phyloP scores from a whole-genome alignment of 495 filamentous ascomycete species.

The Chaetomium fimeti region DNA sequence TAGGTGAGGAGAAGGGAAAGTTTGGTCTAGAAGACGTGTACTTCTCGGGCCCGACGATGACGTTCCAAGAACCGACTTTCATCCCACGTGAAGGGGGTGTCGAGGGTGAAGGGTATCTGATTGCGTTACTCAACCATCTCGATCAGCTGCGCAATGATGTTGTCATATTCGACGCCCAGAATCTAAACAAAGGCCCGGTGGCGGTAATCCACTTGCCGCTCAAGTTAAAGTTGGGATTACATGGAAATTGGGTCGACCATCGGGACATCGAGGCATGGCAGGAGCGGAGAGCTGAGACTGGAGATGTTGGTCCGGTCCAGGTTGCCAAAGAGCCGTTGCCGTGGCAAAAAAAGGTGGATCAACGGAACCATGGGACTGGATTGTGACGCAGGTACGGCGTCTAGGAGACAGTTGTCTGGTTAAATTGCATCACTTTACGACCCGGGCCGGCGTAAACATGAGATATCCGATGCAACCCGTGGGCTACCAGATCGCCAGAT shows the following conservation, averaged over 20 bases:
- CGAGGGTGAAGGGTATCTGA: constrained; percentile 58
- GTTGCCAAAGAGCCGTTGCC: constrained; percentile 43
- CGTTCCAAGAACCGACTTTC: constrained; percentile 60
- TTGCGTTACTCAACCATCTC: constrained; percentile 55
- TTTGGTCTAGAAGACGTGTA: constrained; percentile 41
- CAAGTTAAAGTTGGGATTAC: constrained; percentile 45
- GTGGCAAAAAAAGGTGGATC: constrained; percentile 40
- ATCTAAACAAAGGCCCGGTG: constrained; percentile 45
- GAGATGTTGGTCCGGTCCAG: constrained; percentile 44
- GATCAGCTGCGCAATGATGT: constrained; percentile 52
- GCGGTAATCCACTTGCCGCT: constrained; percentile 49
- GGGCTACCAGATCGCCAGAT: no score
- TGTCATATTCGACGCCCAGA: constrained; percentile 49
- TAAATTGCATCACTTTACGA: no score
- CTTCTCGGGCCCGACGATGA: constrained; percentile 50
- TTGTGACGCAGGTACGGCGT: neutral
- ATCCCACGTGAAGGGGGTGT: constrained; percentile 46
- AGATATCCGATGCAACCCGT: no score
- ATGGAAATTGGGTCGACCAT: constrained; percentile 51
- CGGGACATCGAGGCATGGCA: constrained; percentile 47
- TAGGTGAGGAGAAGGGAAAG: constrained; percentile 16
- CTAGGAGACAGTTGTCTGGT: no score
- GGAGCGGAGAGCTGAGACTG: constrained; percentile 32
- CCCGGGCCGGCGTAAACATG: no score
- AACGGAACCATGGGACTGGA: neutral